Conservation (phyloP, 2,329 filamentous ascomycete genomes). For the Alternaria sp. region DNA sequence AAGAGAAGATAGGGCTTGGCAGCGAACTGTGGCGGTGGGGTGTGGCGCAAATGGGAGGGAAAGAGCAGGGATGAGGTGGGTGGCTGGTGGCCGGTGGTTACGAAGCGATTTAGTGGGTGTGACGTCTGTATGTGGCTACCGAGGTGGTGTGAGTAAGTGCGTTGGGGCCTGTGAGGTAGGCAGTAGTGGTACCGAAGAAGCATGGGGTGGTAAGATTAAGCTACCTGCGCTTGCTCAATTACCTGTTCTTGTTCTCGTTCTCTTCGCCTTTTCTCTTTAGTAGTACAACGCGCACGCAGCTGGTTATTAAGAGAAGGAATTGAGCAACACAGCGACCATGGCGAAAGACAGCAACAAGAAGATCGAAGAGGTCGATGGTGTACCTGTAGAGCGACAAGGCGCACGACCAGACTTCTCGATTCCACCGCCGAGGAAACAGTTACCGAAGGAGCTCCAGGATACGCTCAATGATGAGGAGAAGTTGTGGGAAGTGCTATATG, state of each 20-base stretch:
- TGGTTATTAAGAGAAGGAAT: neutral
- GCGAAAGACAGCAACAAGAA: conserved; percentile 43
- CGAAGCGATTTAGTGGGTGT: conserved; percentile 1
- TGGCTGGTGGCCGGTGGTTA: neutral
- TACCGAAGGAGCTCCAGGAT: conserved; percentile 62
- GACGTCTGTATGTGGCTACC: conserved; percentile 9
- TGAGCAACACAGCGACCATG: conserved; percentile 31
- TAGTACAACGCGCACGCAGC: neutral
- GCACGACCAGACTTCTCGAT: conserved; percentile 56
- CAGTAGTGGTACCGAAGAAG: neutral
- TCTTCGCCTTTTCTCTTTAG: neutral
- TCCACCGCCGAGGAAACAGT: conserved; percentile 57
- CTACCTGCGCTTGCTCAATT: neutral
- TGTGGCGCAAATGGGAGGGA: neutral
- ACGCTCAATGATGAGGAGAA: conserved; percentile 69
- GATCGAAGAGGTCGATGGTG: conserved; percentile 39
- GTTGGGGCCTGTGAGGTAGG: neutral
- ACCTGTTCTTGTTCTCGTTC: neutral
- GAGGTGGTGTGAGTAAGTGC: neutral
- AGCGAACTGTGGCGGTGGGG: neutral
- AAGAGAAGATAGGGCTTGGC: conserved; percentile 23
- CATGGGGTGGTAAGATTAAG: neutral
- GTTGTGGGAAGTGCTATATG: conserved; percentile 77
- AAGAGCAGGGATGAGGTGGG: neutral
- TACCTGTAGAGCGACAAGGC: conserved; percentile 52